Evolutionary conservation across 2,329 filamentous ascomycete species (phyloP), one percentile per base, ranked within the genome.

Genomic region (Chlorencoelia australis): DNA sequence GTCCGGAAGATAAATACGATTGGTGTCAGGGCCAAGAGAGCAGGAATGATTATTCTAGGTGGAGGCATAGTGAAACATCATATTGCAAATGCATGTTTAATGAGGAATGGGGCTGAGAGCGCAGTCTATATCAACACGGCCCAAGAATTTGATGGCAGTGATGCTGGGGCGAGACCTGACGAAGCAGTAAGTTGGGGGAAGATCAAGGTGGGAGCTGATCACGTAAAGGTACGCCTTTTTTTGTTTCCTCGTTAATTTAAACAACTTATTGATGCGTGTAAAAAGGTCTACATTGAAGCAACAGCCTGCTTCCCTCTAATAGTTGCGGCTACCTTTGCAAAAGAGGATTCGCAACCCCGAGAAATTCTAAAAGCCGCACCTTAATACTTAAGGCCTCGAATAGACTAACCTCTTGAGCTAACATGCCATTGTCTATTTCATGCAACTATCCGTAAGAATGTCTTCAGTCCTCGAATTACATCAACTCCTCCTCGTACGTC

Each of bases 121-220:
- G 91, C 91, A 2, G 91, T 98, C 2, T 98, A 94, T 58, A 86
- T 98, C 60, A 98, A 98, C 61, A 98, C 91, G 1, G 91, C 78
- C 0, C 87, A 95, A 59, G 91, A 98, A 58, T 98, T 95, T 57
- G 91, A 98, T 58, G 91, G 91, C 3, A 95, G 87, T 52, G 91
- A 98, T 63, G 89, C 91, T 0, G 91, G 91, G 1, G 91, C 91
- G 3, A 70, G 91, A 37, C 91, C 91, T 4, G 91, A 98, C 53
- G 91, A 98, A 64, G 91, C 91, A 4, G 84, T 98, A 11, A 95
- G 88, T 44, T 98, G 91, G 91, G 91, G 91, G 3, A 98, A 98
- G 69, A 95, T 98, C 61, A 95, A 93, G 61, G 69, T 79, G 27
- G 83, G 80, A 35, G 91, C 82, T 1, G 81, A 91, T 45, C 82